Evolutionary conservation across 2,329 filamentous ascomycete species (phyloP), one percentile per base, ranked within the genome.

Genomic region (Neopestalotiopsis sp.): DNA sequence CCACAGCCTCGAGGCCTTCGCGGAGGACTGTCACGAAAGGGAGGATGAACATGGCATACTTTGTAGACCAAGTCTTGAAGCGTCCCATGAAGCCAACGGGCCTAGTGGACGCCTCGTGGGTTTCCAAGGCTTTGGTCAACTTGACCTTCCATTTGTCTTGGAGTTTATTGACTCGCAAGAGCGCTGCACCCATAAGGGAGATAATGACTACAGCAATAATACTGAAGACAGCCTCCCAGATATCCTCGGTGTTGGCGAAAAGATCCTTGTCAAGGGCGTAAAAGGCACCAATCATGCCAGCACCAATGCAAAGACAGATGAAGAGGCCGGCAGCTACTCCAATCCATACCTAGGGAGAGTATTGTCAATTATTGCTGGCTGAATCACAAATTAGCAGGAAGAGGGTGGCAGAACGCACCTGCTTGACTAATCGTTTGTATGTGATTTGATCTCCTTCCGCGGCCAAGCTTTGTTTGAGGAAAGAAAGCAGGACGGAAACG

Each of bases 131-230:
- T 74, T 88, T 88, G 20, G 91, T 88, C 30, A 97, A 88, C 87
- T 96, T 96, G 74, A 91, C 83, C n/a, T 90, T 88, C 94, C 94
- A 97, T 81, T 96, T 96, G 71, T 92, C 90, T 78, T 94, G 92
- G 79, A 96, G 88, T 80, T 95, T 96, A 70, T 90, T 92, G 67
- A 97, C 87, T 32, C 94, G 91, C 7, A 97, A 88, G 38, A 97
- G 88, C 4, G 92, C 93, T 40, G 90, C 91, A 34, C 94, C 94
- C 84, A 97, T 91, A 70, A 94, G 74, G 45, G 92, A 92, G 81
- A 97, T 96, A 81, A 97, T 94, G 72, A 96, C 73, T 20, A 90
- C 86, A 2, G 94, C 93, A 65, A 96, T 78, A 56, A 97, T 84
- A 20, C 86, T 89, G 75, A 97, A 96, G 62, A 91, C 87, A 67